Percentiles rank a stretch among this genome's conserved stretches.
Evolutionary conservation across 805 yeast species (phyloP).

Genomic region (Saccharomycopsis selenospora): DNA sequence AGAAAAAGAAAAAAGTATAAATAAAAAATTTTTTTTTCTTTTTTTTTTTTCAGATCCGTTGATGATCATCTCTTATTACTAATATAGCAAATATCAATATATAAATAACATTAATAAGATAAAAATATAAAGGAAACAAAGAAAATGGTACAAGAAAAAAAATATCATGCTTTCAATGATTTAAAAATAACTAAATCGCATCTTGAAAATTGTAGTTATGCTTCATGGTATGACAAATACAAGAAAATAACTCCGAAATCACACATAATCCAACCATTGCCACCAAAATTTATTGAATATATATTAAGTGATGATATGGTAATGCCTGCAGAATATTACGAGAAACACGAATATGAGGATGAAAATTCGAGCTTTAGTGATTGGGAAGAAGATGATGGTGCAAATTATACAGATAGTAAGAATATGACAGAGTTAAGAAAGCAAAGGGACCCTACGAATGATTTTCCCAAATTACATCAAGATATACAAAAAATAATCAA

Average conservation of each 20-base stretch:
- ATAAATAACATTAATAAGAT: no score
- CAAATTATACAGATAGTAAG: slow-evolving; percentile 24
- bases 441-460: slow-evolving; percentile 36
- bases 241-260: slow-evolving; percentile 42
- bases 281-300: slow-evolving; percentile 51
- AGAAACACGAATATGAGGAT: slow-evolving; percentile 30
- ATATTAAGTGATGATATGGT: slow-evolving; percentile 60
- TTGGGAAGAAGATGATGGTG: slow-evolving; percentile 45
- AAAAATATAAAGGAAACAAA: slow-evolving; percentile 3
- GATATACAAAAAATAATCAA: slow-evolving; percentile 40
- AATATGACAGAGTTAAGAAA: slow-evolving; percentile 19
- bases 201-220: slow-evolving; percentile 45
- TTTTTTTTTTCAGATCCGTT: no score
- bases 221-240: slow-evolving; percentile 54
- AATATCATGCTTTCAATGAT: slow-evolving; percentile 22
- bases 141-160: neutral
- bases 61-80: no score
- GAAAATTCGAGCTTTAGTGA: slow-evolving; percentile 69
- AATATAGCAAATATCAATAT: no score
- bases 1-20: no score
- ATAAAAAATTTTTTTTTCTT: no score
- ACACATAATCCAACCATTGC: slow-evolving; percentile 49
- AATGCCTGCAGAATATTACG: slow-evolving; percentile 43
- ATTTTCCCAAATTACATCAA: slow-evolving; percentile 56
- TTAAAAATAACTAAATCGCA: slow-evolving; percentile 33